Base-by-base conservation (phyloP, 2,329 filamentous ascomycete species). In the Pseudogymnoascus sp. region DNA sequence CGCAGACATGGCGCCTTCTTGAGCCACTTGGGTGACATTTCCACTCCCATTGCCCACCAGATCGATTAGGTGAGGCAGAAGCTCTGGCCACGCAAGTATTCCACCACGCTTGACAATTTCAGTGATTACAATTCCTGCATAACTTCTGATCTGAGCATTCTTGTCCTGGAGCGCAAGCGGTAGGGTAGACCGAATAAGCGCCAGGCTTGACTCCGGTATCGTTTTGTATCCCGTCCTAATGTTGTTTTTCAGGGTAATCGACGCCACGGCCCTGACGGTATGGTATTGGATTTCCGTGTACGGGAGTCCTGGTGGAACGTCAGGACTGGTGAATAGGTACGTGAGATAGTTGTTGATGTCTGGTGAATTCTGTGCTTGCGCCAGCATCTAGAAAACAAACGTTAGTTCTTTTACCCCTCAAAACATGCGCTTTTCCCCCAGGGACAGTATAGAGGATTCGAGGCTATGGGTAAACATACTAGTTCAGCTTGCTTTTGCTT, bases 271-370 rank as follows among this genome's bases (percentile, higher is more conserved):
- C 67, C 95, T 88, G 66, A 96, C 88, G 61, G 91, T 79, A 74
- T 89, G 84, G 78, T 91, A 87, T 73, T 90, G 80, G 67, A 82
- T 73, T 68, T 80, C 72, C 62, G 81, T 83, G 69, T 84, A 83
- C 69, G 80, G 79, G 73, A 90, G 79, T 67, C 80, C 86, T 64
- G 80, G 76, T 57, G 89, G 85, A 61, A 81, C 79, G 67, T 86
- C 81, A 64, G 85, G 75, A 70, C 84, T 91, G 65, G 90, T 91
- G 76, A 96, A 91, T 67, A 99, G 84, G 76, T 90, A 97, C 69
- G 91, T 90, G 51, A 99, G 86, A 76, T 99, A 99, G 78, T 97
- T 97, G 80, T 96, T 93, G 80, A 97, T 90, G 75, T 97, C 93
- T 60, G 93, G 93, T 10, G 90, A 95, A 62, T 82, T 79, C 75